These are phyloP conservation scores for Raffaelea deltoideospora DNA, from an alignment of 2,329 filamentous ascomycete genomes.

Conservation along the genomic window DNA sequence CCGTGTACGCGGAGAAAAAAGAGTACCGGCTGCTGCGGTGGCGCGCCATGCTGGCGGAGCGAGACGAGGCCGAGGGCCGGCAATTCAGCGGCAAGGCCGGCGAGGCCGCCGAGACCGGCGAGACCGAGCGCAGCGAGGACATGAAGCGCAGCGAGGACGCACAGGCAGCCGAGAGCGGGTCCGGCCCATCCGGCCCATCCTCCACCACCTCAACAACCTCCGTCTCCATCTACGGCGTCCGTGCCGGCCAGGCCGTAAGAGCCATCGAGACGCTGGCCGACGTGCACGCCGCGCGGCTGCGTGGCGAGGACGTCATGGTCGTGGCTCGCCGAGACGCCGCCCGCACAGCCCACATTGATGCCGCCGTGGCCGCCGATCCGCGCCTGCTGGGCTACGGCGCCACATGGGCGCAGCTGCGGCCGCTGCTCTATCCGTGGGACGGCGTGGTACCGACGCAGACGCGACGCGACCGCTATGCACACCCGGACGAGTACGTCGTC, in stretches of 20 bases:
- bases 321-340: constrained; percentile 5
- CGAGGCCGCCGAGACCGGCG: neutral
- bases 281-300: constrained; percentile 7
- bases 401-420: constrained; percentile 8
- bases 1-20: constrained; percentile 4
- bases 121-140: too few relatives aligned
- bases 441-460: constrained; percentile 5
- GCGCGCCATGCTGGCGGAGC: constrained; percentile 6
- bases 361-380: constrained; percentile 5
- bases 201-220: constrained; percentile 22
- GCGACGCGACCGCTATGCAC: constrained; percentile 8
- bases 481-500: constrained; percentile 10
- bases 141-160: neutral
- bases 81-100: neutral
- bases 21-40: constrained; percentile 9
- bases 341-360: neutral
- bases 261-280: constrained; percentile 17
- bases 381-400: constrained; percentile 8
- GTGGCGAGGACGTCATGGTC: constrained; percentile 9
- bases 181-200: too few relatives aligned
- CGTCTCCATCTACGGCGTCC: constrained; percentile 39
- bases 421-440: constrained; percentile 10
- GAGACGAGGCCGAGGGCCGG: constrained; percentile 6
- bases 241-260: constrained; percentile 28
- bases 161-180: neutral